Conservation (phyloP, 2,329 filamentous ascomycete species). For the Paecilomyces sp. region DNA sequence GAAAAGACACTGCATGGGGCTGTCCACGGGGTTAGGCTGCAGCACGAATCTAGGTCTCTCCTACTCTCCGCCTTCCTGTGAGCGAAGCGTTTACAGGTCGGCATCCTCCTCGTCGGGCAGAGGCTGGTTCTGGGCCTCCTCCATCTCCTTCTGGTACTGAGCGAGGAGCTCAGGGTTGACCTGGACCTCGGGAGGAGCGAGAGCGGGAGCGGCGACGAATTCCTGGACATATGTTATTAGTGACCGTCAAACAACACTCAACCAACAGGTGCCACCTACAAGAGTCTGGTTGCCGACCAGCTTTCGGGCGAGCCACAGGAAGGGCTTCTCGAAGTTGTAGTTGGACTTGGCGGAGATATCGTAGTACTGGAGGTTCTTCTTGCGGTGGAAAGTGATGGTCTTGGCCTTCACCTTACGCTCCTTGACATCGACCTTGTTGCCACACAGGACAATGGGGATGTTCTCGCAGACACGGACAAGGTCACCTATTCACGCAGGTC, state of each 20-base stretch:
- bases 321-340: conserved; percentile 99
- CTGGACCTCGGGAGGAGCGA: conserved; percentile 85
- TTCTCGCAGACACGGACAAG: conserved; percentile 99
- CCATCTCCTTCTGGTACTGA: conserved; percentile 85
- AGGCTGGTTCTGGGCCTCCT: conserved; percentile 68
- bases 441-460: conserved; percentile 95
- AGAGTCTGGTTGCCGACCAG: conserved; percentile 86
- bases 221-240: conserved; percentile 52
- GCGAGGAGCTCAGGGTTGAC: conserved; percentile 78
- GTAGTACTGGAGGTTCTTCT: conserved; percentile 99
- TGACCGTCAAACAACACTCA: conserved; percentile 1
- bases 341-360: conserved; percentile 99
- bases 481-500: conserved; percentile 57
- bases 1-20: neutral
- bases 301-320: conserved; percentile 99
- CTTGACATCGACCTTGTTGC: conserved; percentile 99
- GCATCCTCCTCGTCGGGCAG: conserved; percentile 93
- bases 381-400: conserved; percentile 99
- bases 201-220: conserved; percentile 90
- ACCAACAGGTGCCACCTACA: conserved; percentile 46
- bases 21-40: neutral
- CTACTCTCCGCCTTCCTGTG: neutral
- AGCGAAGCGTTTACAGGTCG: conserved; percentile 35
- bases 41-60: neutral
- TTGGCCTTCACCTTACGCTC: conserved; percentile 99